phyloP scores from a whole-genome alignment of 768 basidiomycete genomes.

The Leucocoprinus birnbaumii region DNA sequence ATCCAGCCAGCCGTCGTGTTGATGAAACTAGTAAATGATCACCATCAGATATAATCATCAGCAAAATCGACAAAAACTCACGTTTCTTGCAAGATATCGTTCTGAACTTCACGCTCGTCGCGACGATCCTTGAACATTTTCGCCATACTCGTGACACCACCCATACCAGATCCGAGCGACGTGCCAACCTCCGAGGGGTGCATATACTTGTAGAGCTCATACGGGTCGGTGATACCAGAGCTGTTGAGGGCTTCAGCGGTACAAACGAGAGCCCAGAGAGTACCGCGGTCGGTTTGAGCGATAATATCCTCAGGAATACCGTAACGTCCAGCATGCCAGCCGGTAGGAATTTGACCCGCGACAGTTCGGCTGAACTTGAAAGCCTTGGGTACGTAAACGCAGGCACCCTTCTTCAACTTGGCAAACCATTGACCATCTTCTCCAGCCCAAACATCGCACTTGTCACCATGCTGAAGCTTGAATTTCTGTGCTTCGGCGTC shows the following conservation, averaged over 20 bases:
- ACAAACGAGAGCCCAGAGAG: conserved; percentile 93
- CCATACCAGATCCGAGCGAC: conserved; percentile 95
- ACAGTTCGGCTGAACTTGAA: conserved; percentile 93
- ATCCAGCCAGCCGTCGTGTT: conserved; percentile 99
- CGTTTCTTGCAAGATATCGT: conserved; percentile 98
- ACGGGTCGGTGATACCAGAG: conserved; percentile 97
- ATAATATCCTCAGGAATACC: conserved; percentile 97
- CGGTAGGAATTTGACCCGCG: conserved; percentile 94
- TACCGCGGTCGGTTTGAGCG: conserved; percentile 88
- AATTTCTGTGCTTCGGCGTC: conserved; percentile 91
- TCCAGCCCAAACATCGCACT: conserved; percentile 92
- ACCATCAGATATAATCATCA: conserved; percentile 7
- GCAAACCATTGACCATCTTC: conserved; percentile 96
- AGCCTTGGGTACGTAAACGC: conserved; percentile 90
- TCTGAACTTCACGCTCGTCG: conserved; percentile 97
- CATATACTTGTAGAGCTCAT: conserved; percentile 94
- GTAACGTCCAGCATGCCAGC: conserved; percentile 95
- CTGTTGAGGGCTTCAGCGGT: conserved; percentile 95
- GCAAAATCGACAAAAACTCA: conserved; percentile 37
- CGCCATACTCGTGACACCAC: conserved; percentile 84
- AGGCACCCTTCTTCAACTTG: conserved; percentile 98
- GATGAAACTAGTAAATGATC: conserved; percentile 71
- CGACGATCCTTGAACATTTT: conserved; percentile 99
- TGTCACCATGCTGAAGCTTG: conserved; percentile 95
- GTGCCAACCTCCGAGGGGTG: conserved; percentile 98